Base-by-base conservation (phyloP, 1,284 basidiomycete species). In the Apiotrichum veenhuisii region DNA sequence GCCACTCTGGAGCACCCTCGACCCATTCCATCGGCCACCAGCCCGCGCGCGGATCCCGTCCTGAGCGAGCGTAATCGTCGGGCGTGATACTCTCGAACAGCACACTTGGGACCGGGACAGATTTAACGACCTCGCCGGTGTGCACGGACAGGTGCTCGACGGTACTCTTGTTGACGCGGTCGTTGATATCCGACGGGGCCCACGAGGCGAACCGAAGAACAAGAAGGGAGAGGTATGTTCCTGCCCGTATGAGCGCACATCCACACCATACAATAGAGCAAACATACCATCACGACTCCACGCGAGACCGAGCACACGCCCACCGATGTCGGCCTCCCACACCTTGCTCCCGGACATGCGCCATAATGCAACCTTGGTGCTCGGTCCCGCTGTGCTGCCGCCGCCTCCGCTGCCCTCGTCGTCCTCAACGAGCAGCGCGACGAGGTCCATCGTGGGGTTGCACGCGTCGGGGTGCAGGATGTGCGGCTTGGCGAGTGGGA, bases 381-480 rank as follows among this genome's bases (percentile, higher is more conserved):
- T 30, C 10, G 52, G 36, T 0, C 22, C 36, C 8, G 44, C 10
- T 46, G 67, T 72, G 12, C 63, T 63, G 38, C 48, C 38, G 11
- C 20, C 26, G 34, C 45, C 36, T n/a, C 44, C 11, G 42, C 30
- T 27, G 26, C 12, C 17, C 11, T n/a, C 54, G 3, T 18, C 38
- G 45, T 44, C 51, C 52, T 62, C 57, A 40, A 46, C 25, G 20
- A 71, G 54, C 8, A 72, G 65, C 26, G 58, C 67, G 27, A 74
- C 65, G 10, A 75, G 67, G 64, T 75, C 73, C 73, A 75, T 75
- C 0, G 64, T 57, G 1, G 73, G 72, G 46, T 73, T 74, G 57
- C 71, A 72, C 46, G 73, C 66, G 49, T 58, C 48, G 1, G 69
- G 69, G 41, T 71, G 69, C 11, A 75, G 67, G n/a, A 66, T 34